phyloP scores from a whole-genome alignment of 768 basidiomycete species.

The Tubosaeta sp. region DNA sequence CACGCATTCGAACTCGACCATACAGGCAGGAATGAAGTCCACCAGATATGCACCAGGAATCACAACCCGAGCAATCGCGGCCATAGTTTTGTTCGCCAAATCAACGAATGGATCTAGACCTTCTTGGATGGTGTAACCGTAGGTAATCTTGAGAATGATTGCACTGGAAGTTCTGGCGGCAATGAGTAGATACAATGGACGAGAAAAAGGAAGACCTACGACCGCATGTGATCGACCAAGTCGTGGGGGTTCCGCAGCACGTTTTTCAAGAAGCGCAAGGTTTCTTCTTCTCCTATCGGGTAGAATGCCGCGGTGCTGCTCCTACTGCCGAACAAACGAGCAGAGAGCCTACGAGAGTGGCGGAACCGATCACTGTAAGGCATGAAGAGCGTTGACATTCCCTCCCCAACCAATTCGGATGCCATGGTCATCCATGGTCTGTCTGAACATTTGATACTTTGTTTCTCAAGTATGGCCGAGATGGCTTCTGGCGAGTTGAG shows the following conservation, averaged over 20 bases:
- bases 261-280: conserved; percentile 12
- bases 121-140: conserved; percentile 37
- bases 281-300: conserved; percentile 11
- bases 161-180: conserved; percentile 12
- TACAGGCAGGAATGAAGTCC: conserved; percentile 19
- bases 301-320: conserved; percentile 1
- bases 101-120: conserved; percentile 37
- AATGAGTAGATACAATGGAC: no score
- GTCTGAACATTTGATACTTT: conserved; percentile 47
- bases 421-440: conserved; percentile 17
- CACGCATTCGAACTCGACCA: background rate
- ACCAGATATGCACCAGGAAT: conserved; percentile 17
- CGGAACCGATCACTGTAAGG: conserved; percentile 8
- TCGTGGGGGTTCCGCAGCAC: conserved; percentile 11
- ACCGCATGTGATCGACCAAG: conserved; percentile 16
- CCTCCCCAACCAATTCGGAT: conserved; percentile 17
- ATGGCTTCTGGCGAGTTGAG: conserved; percentile 44
- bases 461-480: conserved; percentile 48
- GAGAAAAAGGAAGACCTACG: conserved; percentile 7
- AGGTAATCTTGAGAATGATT: conserved; percentile 35
- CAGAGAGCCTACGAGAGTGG: conserved; percentile 11
- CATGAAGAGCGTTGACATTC: conserved; percentile 3
- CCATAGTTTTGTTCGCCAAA: conserved; percentile 23
- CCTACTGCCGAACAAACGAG: conserved; percentile 9
- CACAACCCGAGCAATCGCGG: conserved; percentile 4